phyloP scores from a whole-genome alignment of 2,329 filamentous ascomycete species.

The Coniochaeta sp. region DNA sequence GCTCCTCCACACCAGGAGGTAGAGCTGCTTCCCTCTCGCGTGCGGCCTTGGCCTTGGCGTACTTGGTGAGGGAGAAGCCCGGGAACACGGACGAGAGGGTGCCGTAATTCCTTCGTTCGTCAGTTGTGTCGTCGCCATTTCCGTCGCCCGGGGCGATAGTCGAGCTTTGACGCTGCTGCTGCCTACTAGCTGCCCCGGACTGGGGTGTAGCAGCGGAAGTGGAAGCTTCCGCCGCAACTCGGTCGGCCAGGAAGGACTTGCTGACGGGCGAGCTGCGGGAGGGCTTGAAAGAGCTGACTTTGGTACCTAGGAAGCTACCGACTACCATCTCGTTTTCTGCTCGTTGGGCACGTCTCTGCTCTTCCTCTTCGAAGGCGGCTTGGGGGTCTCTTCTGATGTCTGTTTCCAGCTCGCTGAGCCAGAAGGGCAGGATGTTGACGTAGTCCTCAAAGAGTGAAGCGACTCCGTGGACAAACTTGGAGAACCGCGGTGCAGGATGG shows the following conservation, averaged over 20 bases:
- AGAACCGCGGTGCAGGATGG: slow-evolving; percentile 82
- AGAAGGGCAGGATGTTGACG: slow-evolving; percentile 94
- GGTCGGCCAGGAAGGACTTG: slow-evolving; percentile 55
- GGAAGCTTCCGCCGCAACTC: slow-evolving; percentile 36
- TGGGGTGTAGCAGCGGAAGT: slow-evolving; percentile 16
- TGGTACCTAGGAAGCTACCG: slow-evolving; percentile 71
- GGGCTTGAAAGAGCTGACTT: slow-evolving; percentile 41
- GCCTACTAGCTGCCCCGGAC: background rate
- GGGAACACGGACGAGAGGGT: slow-evolving; percentile 69
- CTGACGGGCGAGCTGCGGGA: slow-evolving; percentile 59
- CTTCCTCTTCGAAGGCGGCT: slow-evolving; percentile 83
- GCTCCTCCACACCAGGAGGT: slow-evolving; percentile 82
- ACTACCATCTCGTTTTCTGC: slow-evolving; percentile 85
- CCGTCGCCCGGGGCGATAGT: slow-evolving; percentile 8
- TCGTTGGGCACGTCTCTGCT: slow-evolving; percentile 70
- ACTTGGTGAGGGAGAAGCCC: slow-evolving; percentile 73
- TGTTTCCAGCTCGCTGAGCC: slow-evolving; percentile 83
- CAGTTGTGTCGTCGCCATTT: slow-evolving; percentile 5
- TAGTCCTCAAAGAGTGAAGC: slow-evolving; percentile 90
- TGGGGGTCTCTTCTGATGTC: slow-evolving; percentile 94
- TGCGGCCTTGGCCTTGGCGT: slow-evolving; percentile 51
- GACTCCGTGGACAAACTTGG: slow-evolving; percentile 93
- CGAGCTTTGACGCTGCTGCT: slow-evolving; percentile 7
- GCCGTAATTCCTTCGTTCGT: slow-evolving; percentile 32
- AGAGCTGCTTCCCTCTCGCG: slow-evolving; percentile 42